phyloP scores from a whole-genome alignment of 257 asterid species.

The Petunia secreta region DNA sequence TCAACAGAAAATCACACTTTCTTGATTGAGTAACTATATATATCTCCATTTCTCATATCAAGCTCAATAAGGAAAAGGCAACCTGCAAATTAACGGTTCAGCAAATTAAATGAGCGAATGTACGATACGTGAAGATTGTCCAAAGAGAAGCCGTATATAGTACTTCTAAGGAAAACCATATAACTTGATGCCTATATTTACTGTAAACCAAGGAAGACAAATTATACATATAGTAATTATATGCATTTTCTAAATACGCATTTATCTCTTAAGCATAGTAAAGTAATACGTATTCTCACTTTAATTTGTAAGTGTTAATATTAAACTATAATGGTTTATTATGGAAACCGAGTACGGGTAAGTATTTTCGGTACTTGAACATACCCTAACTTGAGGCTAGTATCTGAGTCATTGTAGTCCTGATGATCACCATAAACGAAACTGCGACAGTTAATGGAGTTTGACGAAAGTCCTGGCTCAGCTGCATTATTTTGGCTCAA shows the following conservation, averaged over 20 bases:
- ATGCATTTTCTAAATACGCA: too few relatives aligned
- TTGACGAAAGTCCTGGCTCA: constrained; percentile 51
- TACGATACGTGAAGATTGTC: not conserved
- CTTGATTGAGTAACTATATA: not conserved
- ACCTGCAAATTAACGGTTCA: constrained; percentile 49
- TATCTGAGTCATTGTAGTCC: constrained; percentile 45
- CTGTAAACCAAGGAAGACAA: too few relatives aligned
- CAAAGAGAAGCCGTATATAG: not conserved
- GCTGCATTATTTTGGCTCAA: not conserved
- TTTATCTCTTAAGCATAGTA: not conserved
- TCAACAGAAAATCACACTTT: not conserved
- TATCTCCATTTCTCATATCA: not conserved
- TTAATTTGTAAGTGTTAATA: too few relatives aligned
- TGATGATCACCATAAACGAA: constrained; percentile 31
- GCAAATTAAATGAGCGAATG: not conserved
- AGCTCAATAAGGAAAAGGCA: constrained; percentile 44
- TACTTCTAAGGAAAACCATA: too few relatives aligned
- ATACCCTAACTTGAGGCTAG: constrained; percentile 74
- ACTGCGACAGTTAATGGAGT: constrained; percentile 40
- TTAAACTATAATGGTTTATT: too few relatives aligned
- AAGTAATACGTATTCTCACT: too few relatives aligned
- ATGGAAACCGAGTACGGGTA: too few relatives aligned
- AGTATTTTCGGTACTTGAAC: too few relatives aligned
- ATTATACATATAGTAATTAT: not conserved
- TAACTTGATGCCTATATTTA: too few relatives aligned